Base-by-base conservation (phyloP, 2,329 filamentous ascomycete genomes). In the Fusarium sp. region DNA sequence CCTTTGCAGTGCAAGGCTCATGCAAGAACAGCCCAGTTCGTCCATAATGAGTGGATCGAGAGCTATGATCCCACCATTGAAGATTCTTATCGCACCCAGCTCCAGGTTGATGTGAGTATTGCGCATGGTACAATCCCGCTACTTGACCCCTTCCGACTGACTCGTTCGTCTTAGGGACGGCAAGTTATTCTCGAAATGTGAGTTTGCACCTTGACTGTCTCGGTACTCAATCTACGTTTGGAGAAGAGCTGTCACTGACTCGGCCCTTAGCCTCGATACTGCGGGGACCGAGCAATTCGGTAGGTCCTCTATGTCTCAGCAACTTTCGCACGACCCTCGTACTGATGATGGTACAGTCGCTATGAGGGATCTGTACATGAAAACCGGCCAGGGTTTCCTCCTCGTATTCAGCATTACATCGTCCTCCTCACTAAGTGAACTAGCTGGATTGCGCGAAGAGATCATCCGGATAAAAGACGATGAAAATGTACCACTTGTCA, bases 21-120 rank as follows among this genome's bases (percentile, higher is more conserved):
- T 71, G 49, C 43, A 62, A 51, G 50, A 66, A 65, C 66, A 93
- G 93, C 94, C 74, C 93, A 97, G 84, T 97, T 96, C 75, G 93
- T 97, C 51, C 93, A 96, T 79, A 94, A 96, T 81, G 91, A 96
- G 73, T 96, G 93, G 92, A 95, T 97, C 76, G 93, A 97, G 79
- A 92, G 89, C 78, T 93, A 93, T 80, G 90, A 93, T 77, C 90
- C 90, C 17, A 93, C 90, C 18, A 93, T 93, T 72, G 90, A 93
- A 76, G 90, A 93, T 78, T 91, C 90, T 29, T 93, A 93, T 76
- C 85, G 90, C 64, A 91, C 90, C 64, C 89, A 91, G 70, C 84
- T 91, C 42, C 85, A 94, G 72, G 92, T 97, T 66, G 93, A 97
- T 85, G 93, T 96, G 82, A 84, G 92, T 87, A 58, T 31, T 45